Percentiles rank a stretch among this genome's conserved stretches.
Evolutionary conservation across 2,329 filamentous ascomycete genomes (phyloP).

Genomic region (Tolypocladium endophyticum): DNA sequence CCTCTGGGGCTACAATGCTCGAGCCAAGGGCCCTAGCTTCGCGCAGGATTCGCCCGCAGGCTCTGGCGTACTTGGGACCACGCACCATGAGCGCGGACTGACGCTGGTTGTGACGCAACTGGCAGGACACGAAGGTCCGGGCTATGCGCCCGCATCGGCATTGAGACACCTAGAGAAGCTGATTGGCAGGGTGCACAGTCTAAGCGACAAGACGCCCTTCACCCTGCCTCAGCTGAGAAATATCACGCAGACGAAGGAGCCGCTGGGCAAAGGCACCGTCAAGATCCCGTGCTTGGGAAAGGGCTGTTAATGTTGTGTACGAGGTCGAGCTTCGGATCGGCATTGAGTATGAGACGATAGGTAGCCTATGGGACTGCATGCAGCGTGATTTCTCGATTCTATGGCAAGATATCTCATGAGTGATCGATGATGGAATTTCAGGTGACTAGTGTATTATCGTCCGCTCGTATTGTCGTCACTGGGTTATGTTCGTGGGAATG

Average conservation of each 20-base stretch:
- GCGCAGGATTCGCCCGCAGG: slow-evolving; percentile 39
- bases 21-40: slow-evolving; percentile 36
- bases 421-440: neutral
- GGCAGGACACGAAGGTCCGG: slow-evolving; percentile 57
- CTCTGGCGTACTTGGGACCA: slow-evolving; percentile 57
- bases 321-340: neutral
- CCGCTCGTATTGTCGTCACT: neutral
- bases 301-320: neutral
- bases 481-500: neutral
- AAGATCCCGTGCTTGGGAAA: slow-evolving; percentile 21
- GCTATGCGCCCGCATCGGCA: slow-evolving; percentile 57
- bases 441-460: neutral
- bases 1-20: slow-evolving; percentile 4
- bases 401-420: neutral
- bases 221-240: slow-evolving; percentile 10
- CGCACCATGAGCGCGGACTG: slow-evolving; percentile 64
- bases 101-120: slow-evolving; percentile 57
- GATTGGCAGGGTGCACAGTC: slow-evolving; percentile 54
- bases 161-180: slow-evolving; percentile 68
- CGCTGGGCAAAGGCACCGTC: slow-evolving; percentile 13
- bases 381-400: neutral
- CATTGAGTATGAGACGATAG: neutral
- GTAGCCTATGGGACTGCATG: neutral
- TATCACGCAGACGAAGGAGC: slow-evolving; percentile 6
- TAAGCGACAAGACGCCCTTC: slow-evolving; percentile 33